Evolutionary conservation across 441 rosid species (phyloP).

Genomic region (Arabidopsis hybrid): DNA sequence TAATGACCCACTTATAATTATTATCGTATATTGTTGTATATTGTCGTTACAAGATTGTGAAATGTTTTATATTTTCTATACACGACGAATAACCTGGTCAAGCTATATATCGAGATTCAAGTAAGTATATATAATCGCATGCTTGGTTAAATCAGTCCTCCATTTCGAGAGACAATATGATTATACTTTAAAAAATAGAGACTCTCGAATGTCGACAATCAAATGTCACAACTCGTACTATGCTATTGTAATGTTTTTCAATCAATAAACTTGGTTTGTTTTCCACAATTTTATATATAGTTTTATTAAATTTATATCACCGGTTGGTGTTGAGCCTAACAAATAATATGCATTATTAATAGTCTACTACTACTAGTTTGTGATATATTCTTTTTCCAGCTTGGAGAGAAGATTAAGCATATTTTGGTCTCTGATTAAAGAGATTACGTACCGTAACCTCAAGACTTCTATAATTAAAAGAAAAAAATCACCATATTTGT

Average conservation of each 20-base stretch:
- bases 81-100: neutral
- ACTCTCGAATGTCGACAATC: constrained; percentile 37
- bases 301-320: neutral
- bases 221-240: constrained; percentile 21
- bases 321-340: neutral
- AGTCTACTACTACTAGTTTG: neutral
- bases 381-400: constrained; percentile 20
- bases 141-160: constrained; percentile 38
- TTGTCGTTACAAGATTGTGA: constrained; percentile 17
- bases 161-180: constrained; percentile 42
- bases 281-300: constrained; percentile 16
- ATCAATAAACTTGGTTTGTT: constrained; percentile 14
- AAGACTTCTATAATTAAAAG: constrained; percentile 1
- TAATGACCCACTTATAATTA: constrained; percentile 34
- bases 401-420: constrained; percentile 12
- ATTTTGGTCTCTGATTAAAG: neutral
- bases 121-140: constrained; percentile 29
- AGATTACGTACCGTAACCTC: constrained; percentile 43
- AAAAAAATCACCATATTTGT: neutral
- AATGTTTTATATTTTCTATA: neutral
- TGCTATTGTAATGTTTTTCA: constrained; percentile 31
- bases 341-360: neutral
- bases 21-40: constrained; percentile 20
- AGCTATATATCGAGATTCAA: constrained; percentile 12
- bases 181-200: constrained; percentile 10